A percentile compares a stretch with the other conserved stretches of the same genome.
These are phyloP conservation scores for Madurella mycetomatis DNA, from an alignment of 2,329 filamentous ascomycete species.

Conservation along the genomic window DNA sequence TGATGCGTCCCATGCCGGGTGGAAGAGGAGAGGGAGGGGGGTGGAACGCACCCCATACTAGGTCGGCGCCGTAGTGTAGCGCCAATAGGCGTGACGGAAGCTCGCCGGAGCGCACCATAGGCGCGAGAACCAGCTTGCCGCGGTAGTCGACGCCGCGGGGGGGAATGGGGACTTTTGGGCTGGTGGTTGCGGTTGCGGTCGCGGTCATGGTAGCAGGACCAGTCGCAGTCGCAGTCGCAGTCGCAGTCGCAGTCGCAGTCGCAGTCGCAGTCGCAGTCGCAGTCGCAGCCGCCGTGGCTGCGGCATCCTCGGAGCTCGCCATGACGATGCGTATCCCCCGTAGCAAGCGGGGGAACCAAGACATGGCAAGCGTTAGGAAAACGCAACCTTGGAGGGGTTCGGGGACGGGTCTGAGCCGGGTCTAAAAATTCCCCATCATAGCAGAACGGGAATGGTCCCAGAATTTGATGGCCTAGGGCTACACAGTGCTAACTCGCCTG, in stretches of 20 bases:
- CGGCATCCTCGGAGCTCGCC: constrained; percentile 6
- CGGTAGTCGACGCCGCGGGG: constrained; percentile 87
- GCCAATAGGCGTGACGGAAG: constrained; percentile 83
- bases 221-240: neutral
- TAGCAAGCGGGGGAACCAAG: constrained; percentile 7
- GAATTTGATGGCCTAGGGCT: too few species aligned
- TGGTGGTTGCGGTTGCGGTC: neutral
- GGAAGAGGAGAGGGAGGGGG: neutral
- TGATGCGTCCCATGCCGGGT: neutral
- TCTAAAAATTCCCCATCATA: neutral
- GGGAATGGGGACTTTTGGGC: constrained; percentile 75
- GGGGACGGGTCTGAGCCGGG: neutral
- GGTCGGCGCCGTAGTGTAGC: constrained; percentile 89
- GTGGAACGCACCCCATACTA: constrained; percentile 75
- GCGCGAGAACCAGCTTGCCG: constrained; percentile 88
- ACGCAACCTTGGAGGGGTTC: too few species aligned
- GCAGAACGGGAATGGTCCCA: neutral
- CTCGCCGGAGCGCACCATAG: constrained; percentile 98
- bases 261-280: neutral
- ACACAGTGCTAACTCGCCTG: too few species aligned
- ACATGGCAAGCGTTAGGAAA: constrained; percentile 1
- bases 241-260: neutral
- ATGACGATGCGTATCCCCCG: constrained; percentile 11
- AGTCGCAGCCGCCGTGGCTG: neutral
- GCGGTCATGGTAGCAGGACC: too few species aligned